A percentile compares a stretch with the other conserved stretches of the same genome.
phyloP scores from a whole-genome alignment of 805 yeast species.

The Wickerhamomyces queroliae region DNA sequence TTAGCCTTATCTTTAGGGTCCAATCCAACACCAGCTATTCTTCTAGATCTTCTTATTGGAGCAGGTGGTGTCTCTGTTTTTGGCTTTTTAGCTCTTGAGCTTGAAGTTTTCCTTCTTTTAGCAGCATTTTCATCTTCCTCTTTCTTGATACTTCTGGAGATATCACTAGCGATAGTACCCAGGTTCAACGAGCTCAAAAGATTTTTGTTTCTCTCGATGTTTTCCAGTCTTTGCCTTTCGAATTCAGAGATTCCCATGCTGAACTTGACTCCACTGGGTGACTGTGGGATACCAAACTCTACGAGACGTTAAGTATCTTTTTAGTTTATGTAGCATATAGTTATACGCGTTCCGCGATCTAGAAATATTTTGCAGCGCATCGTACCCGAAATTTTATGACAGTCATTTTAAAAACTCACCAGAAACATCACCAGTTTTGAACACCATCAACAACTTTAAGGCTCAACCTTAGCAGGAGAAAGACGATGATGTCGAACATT shows the following conservation, averaged over 20 bases:
- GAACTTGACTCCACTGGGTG: neutral
- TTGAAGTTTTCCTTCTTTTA: conserved; percentile 15
- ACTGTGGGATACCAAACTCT: no score
- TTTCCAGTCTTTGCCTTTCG: conserved; percentile 66
- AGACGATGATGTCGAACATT: conserved; percentile 18
- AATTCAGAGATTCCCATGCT: conserved; percentile 45
- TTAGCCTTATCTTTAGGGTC: conserved; percentile 38
- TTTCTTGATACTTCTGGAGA: conserved; percentile 39
- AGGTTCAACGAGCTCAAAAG: conserved; percentile 68
- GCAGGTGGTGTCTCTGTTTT: conserved; percentile 22
- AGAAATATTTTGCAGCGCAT: no score
- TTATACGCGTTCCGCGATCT: no score
- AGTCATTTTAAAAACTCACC: no score
- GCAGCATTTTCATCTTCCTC: conserved; percentile 21
- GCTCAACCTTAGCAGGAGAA: no score
- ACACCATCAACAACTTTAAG: no score
- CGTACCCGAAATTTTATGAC: no score
- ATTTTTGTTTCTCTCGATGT: conserved; percentile 79
- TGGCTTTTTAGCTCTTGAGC: conserved; percentile 17
- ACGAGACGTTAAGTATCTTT: no score
- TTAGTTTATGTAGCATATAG: no score
- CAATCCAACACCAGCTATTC: conserved; percentile 66
- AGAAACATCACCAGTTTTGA: no score
- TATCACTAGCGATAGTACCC: conserved; percentile 47
- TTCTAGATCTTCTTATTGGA: conserved; percentile 72